Conservation (phyloP, 345 rosid genomes). For the Firmiana major region DNA sequence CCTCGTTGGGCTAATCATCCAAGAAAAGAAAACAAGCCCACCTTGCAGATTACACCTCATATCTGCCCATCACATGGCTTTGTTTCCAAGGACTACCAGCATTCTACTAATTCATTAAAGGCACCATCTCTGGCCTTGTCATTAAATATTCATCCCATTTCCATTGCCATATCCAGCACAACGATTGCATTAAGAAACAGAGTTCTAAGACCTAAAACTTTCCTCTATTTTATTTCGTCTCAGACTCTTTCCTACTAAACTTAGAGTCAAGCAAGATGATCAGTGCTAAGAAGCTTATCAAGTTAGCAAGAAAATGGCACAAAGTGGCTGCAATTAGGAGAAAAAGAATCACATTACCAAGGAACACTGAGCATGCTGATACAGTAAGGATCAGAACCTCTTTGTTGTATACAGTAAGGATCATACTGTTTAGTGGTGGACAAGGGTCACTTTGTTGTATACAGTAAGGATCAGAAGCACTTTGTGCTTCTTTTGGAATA, state of each 20-base stretch:
- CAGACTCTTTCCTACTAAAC: not conserved
- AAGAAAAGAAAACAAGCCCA: not conserved
- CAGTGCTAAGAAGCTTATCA: constrained; percentile 26
- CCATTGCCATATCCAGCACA: not conserved
- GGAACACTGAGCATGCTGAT: not conserved
- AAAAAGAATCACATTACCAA: constrained; percentile 20
- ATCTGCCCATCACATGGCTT: constrained; percentile 15
- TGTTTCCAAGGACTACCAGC: not conserved
- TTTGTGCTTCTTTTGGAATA: constrained; percentile 15
- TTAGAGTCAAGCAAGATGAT: constrained; percentile 16
- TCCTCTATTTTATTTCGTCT: not conserved
- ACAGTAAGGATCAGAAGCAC: constrained; percentile 5
- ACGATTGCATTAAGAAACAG: not conserved
- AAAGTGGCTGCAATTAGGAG: constrained; percentile 14
- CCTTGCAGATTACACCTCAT: not conserved
- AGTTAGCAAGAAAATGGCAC: constrained; percentile 31
- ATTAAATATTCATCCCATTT: not conserved
- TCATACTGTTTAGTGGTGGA: constrained; percentile 20
- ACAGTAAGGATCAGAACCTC: constrained; percentile 13
- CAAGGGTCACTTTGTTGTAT: constrained; percentile 15
- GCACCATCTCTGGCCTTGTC: not conserved
- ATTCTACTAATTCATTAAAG: not conserved
- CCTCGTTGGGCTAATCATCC: not conserved
- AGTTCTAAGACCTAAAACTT: not conserved
- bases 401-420: constrained; percentile 13